Evolutionary conservation across 257 asterid species (phyloP), one percentile per base, ranked within the genome.

Genomic region (Nicotiana attenuata): DNA sequence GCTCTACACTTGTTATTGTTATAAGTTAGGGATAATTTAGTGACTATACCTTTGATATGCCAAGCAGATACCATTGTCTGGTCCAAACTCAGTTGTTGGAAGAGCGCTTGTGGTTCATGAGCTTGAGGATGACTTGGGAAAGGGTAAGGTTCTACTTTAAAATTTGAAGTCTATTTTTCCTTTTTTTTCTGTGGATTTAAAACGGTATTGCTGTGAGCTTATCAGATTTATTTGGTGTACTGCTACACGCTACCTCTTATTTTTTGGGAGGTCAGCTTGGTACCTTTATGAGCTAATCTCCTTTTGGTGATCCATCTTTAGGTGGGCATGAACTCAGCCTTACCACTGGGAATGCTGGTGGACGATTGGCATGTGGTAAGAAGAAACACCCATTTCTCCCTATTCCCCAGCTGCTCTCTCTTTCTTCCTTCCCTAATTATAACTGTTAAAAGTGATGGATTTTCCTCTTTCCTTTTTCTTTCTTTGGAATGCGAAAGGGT

Each of bases 261-360:
- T 15, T 63, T 35, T 63, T 9, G 47, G 82, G 65, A 80, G 76
- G 47, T 45, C 31, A 24, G 7, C 55, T 7, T 45, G 31, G 22
- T 60, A 41, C 29, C 56, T 50, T 68, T 19, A 56, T 81, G 82
- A 61, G 20, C 63, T 38, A 66, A 41, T 26, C 65, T 66, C 64
- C 73, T 7, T 81, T 76, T 67, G 15, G 81, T 73, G 45, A 50
- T 81, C 65, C 2, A 26, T 61, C 33, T 87, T 67, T 85, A 95
- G 99, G 98, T 80, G 98, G 99, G 66, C 99, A 95, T 63, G 98
- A 95, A 85, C 99, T 95, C 81, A 95, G 99, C 81, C 97, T 95
- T 66, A 65, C 87, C 81, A 93, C 99, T 45, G 99, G 99, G 69
- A 95, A 95, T 88, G 99, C 99, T 17, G 99, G 99, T 59, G 99